These are phyloP conservation scores for Umbelopsis isabellina DNA, from an alignment of 192 early-diverging fungal species.

Conservation along the genomic window DNA sequence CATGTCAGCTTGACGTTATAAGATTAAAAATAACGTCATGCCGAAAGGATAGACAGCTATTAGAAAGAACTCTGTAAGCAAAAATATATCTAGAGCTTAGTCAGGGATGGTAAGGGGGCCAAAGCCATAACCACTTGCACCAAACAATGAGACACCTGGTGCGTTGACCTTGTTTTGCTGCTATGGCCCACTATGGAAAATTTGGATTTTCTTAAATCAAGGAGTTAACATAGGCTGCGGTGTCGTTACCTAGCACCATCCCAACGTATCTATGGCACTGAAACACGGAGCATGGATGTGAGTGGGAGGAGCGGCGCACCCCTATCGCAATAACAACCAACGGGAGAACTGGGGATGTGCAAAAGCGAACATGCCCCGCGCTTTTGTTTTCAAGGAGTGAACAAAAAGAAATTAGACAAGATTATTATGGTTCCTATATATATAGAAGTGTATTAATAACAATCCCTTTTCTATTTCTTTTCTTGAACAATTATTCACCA, in stretches of 20 bases:
- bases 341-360: slow-evolving; percentile 7
- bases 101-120: not conserved
- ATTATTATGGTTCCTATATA: no score
- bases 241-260: not conserved
- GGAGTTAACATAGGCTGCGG: not conserved
- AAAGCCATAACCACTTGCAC: not conserved
- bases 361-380: not conserved
- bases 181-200: no score
- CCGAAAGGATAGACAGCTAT: not conserved
- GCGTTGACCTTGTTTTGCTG: not conserved
- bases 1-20: not conserved
- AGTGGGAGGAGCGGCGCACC: not conserved
- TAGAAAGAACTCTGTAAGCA: not conserved
- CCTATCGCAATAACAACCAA: slow-evolving; percentile 16
- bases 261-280: not conserved
- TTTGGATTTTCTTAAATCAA: not conserved
- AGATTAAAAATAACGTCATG: slow-evolving; percentile 3
- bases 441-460: no score
- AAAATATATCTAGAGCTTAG: not conserved
- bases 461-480: not conserved
- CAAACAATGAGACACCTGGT: no score
- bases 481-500: not conserved
- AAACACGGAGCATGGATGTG: slow-evolving; percentile 3
- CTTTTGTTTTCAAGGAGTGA: slow-evolving; percentile 20
- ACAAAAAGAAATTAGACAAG: not conserved